These are phyloP conservation scores for Geotrichum ghanense DNA, from an alignment of 805 yeast genomes.

Conservation along the genomic window DNA sequence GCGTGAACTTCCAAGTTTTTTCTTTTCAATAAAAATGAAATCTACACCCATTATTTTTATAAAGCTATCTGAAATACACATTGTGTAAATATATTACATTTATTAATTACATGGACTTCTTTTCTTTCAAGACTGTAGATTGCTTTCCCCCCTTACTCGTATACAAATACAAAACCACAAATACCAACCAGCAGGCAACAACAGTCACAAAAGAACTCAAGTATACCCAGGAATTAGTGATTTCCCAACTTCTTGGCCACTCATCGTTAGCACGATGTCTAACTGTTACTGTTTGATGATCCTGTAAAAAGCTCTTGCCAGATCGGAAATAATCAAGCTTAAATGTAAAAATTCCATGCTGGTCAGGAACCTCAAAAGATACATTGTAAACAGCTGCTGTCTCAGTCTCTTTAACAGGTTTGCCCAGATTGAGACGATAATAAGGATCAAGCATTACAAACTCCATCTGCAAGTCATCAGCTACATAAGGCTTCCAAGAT, in stretches of 20 bases:
- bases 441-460: conserved; percentile 91
- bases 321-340: conserved; percentile 64
- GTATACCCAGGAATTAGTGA: conserved; percentile 89
- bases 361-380: conserved; percentile 75
- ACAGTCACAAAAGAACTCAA: conserved; percentile 61
- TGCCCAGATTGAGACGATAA: conserved; percentile 59
- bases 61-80: too few species aligned
- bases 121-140: neutral
- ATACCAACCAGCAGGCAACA: conserved; percentile 62
- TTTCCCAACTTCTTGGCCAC: conserved; percentile 85
- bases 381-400: conserved; percentile 34
- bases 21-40: too few species aligned
- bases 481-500: conserved; percentile 58
- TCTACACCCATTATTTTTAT: too few species aligned
- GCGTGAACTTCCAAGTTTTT: too few species aligned
- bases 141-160: conserved; percentile 16
- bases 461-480: conserved; percentile 64
- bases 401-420: conserved; percentile 28
- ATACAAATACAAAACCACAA: conserved; percentile 54
- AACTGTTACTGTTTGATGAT: conserved; percentile 62
- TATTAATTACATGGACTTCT: too few species aligned
- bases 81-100: too few species aligned
- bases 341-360: conserved; percentile 93
- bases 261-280: conserved; percentile 95
- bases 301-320: conserved; percentile 60